These are phyloP conservation scores for Cordyceps militaris DNA, from an alignment of 2,329 filamentous ascomycete species.

Conservation along the genomic window DNA sequence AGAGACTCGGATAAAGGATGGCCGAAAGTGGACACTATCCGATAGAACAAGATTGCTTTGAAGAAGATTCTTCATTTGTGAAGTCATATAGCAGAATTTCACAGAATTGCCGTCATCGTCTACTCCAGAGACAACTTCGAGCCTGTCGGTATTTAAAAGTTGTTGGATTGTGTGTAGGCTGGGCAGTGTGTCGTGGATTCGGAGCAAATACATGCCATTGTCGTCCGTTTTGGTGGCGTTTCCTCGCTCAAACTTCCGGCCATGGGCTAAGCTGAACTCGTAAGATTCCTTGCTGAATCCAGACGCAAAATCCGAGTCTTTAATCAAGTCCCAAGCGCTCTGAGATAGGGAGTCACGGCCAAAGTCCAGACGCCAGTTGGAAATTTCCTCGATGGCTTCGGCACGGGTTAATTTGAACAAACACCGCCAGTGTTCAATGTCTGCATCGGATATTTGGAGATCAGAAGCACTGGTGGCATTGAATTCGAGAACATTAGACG, in stretches of 20 bases:
- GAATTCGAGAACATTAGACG: not conserved
- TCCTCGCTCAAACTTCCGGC: not conserved
- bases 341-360: conserved; percentile 1
- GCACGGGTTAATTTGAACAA: conserved; percentile 4
- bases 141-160: not conserved
- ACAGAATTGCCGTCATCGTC: not conserved
- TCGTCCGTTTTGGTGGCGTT: not conserved
- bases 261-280: conserved; percentile 9
- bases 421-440: conserved; percentile 10
- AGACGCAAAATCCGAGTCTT: not conserved
- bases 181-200: not conserved
- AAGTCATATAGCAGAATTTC: not conserved
- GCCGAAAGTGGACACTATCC: not conserved
- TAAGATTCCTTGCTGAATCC: conserved; percentile 15
- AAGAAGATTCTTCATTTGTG: not conserved
- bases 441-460: conserved; percentile 3
- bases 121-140: not conserved
- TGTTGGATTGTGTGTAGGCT: not conserved
- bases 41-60: not conserved
- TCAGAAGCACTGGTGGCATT: not conserved
- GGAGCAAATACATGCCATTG: conserved; percentile 1
- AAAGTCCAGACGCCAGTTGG: conserved; percentile 9
- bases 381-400: conserved; percentile 10
- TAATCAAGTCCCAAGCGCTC: conserved; percentile 10
- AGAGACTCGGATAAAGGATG: conserved; percentile 10